Evolutionary conservation across 257 asterid species (phyloP).

Genomic region (Solanum etuberosum): DNA sequence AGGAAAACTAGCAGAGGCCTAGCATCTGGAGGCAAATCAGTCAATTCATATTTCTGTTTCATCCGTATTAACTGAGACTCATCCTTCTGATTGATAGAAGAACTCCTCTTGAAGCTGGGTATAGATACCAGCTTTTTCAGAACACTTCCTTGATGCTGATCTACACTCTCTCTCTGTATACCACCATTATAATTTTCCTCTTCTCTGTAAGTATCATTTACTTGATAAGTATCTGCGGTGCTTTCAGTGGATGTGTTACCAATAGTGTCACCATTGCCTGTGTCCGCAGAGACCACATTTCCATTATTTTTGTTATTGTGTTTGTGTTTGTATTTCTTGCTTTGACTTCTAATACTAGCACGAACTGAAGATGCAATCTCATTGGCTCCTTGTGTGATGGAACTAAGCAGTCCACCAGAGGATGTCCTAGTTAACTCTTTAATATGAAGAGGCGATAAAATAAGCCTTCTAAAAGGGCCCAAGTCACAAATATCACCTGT

Average conservation of each 20-base stretch:
- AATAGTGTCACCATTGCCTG: slow-evolving; percentile 34
- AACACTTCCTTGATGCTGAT: slow-evolving; percentile 37
- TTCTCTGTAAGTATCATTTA: slow-evolving; percentile 30
- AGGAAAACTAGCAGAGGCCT: slow-evolving; percentile 84
- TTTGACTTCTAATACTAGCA: slow-evolving; percentile 79
- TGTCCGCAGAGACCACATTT: slow-evolving; percentile 41
- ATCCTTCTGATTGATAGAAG: slow-evolving; percentile 57
- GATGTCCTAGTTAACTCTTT: slow-evolving; percentile 42
- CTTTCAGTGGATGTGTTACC: slow-evolving; percentile 49
- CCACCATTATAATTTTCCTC: slow-evolving; percentile 44
- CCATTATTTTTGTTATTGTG: slow-evolving; percentile 30
- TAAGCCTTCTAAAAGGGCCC: slow-evolving; percentile 81
- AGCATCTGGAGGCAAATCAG: slow-evolving; percentile 84
- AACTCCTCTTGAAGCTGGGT: slow-evolving; percentile 54
- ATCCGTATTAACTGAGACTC: slow-evolving; percentile 34
- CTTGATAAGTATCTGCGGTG: slow-evolving; percentile 28
- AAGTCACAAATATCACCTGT: slow-evolving; percentile 88
- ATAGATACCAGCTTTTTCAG: slow-evolving; percentile 32
- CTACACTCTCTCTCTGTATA: slow-evolving; percentile 28
- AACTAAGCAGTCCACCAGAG: slow-evolving; percentile 71
- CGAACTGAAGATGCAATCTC: slow-evolving; percentile 95
- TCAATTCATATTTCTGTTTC: slow-evolving; percentile 58
- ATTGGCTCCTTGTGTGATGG: slow-evolving; percentile 96
- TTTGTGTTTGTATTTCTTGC: slow-evolving; percentile 48
- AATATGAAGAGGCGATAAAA: slow-evolving; percentile 75